Conservation (phyloP, 192 early-diverging fungal genomes). For the Mortierella alpina region DNA sequence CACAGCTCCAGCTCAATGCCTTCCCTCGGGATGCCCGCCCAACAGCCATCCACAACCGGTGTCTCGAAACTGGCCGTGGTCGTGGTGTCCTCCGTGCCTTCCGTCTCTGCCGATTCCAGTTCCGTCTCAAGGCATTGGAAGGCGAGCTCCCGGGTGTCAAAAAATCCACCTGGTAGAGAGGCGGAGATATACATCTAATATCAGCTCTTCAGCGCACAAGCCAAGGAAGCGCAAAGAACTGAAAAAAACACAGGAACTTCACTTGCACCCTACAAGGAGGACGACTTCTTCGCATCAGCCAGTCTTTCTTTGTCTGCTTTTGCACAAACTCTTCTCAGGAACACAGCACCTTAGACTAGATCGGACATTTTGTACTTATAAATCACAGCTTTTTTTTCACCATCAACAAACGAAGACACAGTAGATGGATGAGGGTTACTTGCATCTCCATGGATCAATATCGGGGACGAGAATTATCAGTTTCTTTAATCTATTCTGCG, state of each 20-base stretch:
- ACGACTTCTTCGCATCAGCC: no score
- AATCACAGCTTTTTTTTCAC: no score
- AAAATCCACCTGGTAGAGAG: conserved; percentile 81
- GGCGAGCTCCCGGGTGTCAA: conserved; percentile 85
- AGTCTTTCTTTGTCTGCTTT: no score
- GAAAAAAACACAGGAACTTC: background rate
- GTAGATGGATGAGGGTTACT: no score
- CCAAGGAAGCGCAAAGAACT: background rate
- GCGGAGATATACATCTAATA: background rate
- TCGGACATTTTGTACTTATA: no score
- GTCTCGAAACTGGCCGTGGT: conserved; percentile 79
- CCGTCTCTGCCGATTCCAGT: conserved; percentile 81
- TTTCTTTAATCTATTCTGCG: no score
- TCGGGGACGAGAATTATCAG: no score
- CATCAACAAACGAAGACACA: no score
- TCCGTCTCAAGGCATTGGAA: conserved; percentile 81
- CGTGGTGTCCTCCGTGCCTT: conserved; percentile 81
- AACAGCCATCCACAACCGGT: conserved; percentile 77
- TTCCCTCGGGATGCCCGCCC: conserved; percentile 73
- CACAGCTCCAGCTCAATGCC: conserved; percentile 77
- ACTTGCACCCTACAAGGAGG: background rate
- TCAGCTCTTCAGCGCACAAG: no score
- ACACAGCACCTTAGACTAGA: no score
- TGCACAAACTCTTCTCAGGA: no score
- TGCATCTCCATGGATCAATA: no score